Conservation (phyloP, 2,329 filamentous ascomycete genomes). For the Pseudogymnoascus sp. region DNA sequence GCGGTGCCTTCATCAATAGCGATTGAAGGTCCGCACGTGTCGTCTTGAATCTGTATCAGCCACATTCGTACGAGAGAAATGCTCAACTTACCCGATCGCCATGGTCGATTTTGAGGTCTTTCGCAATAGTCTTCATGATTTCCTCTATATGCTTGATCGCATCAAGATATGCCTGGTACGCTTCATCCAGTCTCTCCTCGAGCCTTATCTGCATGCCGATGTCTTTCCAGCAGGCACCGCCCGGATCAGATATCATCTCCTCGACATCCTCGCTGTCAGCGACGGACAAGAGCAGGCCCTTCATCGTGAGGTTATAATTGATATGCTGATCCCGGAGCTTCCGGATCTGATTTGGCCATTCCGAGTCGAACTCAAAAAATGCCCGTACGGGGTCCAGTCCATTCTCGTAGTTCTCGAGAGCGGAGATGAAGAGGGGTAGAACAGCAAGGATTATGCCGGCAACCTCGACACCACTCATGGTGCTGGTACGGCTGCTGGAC, state of each 20-base stretch:
- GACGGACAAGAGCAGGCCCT: neutral
- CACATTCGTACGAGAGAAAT: neutral
- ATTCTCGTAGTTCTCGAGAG: slow-evolving; percentile 6
- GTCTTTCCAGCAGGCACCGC: neutral
- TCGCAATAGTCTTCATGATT: slow-evolving; percentile 4
- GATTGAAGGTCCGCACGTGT: slow-evolving; percentile 7
- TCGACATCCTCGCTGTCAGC: neutral
- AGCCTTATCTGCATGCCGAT: neutral
- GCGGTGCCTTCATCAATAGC: neutral
- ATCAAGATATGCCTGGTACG: neutral
- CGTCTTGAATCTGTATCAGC: neutral
- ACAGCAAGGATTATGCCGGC: slow-evolving; percentile 4
- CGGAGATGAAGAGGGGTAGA: slow-evolving; percentile 7
- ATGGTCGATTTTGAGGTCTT: slow-evolving; percentile 2
- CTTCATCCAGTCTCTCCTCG: neutral
- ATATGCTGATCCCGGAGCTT: slow-evolving; percentile 1
- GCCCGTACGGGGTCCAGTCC: neutral
- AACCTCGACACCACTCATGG: slow-evolving; percentile 4
- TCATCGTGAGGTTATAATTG: neutral
- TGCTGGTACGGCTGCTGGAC: neutral
- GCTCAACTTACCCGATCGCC: neutral
- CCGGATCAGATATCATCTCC: neutral
- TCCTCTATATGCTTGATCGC: slow-evolving; percentile 1
- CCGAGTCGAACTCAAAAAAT: neutral
- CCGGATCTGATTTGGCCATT: neutral